Evolutionary conservation across 257 asterid genomes (phyloP), one percentile per base, ranked within the genome.

Genomic region (Forsythia suspensa): DNA sequence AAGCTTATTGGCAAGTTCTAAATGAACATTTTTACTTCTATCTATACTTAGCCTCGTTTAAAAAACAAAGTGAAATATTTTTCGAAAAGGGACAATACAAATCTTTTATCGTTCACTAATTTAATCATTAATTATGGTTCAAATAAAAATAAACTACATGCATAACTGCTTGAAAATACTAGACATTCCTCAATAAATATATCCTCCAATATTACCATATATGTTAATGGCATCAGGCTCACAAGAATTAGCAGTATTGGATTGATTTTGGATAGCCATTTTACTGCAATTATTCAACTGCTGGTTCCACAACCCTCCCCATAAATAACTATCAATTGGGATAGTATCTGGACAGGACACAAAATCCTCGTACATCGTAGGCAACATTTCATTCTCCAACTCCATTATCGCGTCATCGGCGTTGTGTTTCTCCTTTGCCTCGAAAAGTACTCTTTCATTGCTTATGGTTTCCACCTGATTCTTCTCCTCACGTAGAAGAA

Each of bases 261-360:
- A 20, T 69, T 84, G 88, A 76, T 77, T 85, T 43, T 86, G 89
- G 18, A 81, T 77, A 3, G 79, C 83, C 81, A 70, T 73, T 29
- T 80, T 81, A 80, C 76, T 71, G 70, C 86, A 79, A 40, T 81
- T 83, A 65, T 42, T 63, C 84, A 48, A 84, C 92, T n/a, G 11
- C n/a, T 83, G 41, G 78, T 80, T 85, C 91, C 91, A 88, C 6
- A 84, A 75, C 73, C 88, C 90, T n/a, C 83, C 89, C 90, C 88
- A 88, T 70, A 87, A 80, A 78, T 78, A 73, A 20, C 75, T 82
- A 42, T 85, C 90, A 52, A 78, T 34, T 1, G 80, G 81, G 71
- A 84, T 70, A 52, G 80, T 77, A 57, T 85, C 91, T 4, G 71
- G 51, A 87, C 78, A 79, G 12, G 82, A 8, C 18, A 74, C 66